Evolutionary conservation across 164 flowering plant species (phyloP), one percentile per base, ranked within the genome.

Genomic region (Aristolochia californica): DNA sequence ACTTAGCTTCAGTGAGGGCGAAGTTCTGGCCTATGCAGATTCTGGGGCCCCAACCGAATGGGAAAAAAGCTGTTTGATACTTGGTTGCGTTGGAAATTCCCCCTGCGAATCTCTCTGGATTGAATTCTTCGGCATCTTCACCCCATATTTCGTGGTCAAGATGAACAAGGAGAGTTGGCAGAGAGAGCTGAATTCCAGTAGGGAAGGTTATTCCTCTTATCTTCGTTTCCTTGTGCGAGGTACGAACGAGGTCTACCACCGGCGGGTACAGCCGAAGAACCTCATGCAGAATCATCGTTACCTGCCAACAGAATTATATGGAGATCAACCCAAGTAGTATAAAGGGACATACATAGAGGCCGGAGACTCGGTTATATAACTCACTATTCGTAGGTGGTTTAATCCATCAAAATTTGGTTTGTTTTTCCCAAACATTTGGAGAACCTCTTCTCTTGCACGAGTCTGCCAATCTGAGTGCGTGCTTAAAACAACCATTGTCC

Each of bases 231-330:
- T 47, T 48, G 8, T 22, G 13, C n/a, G 59, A 58, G 23, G 17
- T 10, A 48, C 70, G 54, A 12, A 2, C 2, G 11, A 68, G 53
- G 44, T 18, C 0, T 13, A 24, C 20, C 26, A 10, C 57, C 17
- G 85, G 77, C 48, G 83, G 78, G 34, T 79, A 79, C 27, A 83
- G 20, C 55, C 88, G 71, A 1, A 83, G 64, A 65, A 72, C 83
- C 64, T 83, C 88, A 28, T 75, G 4, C 17, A 83, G 48, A 24
- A 83, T 75, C 83, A 83, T 75, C 15, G 66, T 70, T 13, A 81
- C 70, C 88, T 81, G 75, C 14, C 22, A n/a, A n/a, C n/a, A n/a
- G n/a, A n/a, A n/a, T n/a, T n/a, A n/a, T n/a, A n/a, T n/a, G n/a
- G n/a, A n/a, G n/a, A n/a, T n/a, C n/a, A n/a, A n/a, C n/a, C n/a